These are phyloP conservation scores for Hymenoscyphus salicellus DNA, from an alignment of 2,329 filamentous ascomycete genomes.

Conservation along the genomic window DNA sequence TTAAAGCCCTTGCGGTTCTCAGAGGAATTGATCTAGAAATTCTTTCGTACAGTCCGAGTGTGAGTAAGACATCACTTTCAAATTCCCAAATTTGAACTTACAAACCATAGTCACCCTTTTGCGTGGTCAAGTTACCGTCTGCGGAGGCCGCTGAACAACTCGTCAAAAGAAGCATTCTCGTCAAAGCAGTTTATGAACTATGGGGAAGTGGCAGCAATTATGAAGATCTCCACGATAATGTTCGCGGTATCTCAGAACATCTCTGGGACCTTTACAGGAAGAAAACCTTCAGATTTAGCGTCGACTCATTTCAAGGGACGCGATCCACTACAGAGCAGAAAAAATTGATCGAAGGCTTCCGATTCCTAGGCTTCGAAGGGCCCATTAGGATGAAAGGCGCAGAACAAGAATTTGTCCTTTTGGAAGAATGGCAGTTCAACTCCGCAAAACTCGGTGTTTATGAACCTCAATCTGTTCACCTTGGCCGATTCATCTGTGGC, in stretches of 20 bases:
- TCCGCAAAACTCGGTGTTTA: conserved; percentile 46
- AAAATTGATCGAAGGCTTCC: conserved; percentile 78
- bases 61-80: conserved; percentile 45
- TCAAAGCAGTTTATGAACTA: conserved; percentile 80
- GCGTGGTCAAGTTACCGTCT: conserved; percentile 68
- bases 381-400: conserved; percentile 73
- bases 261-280: conserved; percentile 65
- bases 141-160: conserved; percentile 63
- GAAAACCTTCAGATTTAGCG: conserved; percentile 74
- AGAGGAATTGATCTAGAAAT: conserved; percentile 67
- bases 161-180: conserved; percentile 74
- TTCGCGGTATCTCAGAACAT: conserved; percentile 56
- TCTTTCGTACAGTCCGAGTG: conserved; percentile 69
- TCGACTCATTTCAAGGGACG: conserved; percentile 80
- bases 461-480: conserved; percentile 61
- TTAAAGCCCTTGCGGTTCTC: conserved; percentile 73
- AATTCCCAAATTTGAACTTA: conserved; percentile 20
- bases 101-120: conserved; percentile 72
- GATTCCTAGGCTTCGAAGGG: conserved; percentile 74
- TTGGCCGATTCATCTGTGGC: conserved; percentile 68
- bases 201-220: conserved; percentile 75
- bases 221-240: conserved; percentile 62
- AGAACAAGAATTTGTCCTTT: conserved; percentile 72
- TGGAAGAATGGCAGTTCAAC: conserved; percentile 72
- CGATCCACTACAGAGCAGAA: conserved; percentile 61